Percentiles rank a stretch among this genome's conserved stretches.
Conservation (phyloP, 1,139 yeast species). For the Taiozyma sp. region DNA sequence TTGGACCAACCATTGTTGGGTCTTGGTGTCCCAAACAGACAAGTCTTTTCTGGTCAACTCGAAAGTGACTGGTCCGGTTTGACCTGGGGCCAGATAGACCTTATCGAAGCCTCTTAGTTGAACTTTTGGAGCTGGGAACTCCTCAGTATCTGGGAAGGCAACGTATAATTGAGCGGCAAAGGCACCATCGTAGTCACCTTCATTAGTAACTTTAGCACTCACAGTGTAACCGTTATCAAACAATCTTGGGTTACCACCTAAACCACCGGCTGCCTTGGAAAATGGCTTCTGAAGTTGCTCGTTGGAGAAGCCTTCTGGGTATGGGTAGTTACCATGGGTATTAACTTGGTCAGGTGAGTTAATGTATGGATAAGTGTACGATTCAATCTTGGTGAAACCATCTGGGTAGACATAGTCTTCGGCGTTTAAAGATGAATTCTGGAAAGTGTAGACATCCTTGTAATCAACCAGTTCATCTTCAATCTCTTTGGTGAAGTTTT, state of each 20-base stretch:
- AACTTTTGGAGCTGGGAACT: slow-evolving; percentile 34
- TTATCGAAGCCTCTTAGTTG: slow-evolving; percentile 57
- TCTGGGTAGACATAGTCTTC: slow-evolving; percentile 1
- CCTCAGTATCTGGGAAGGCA: slow-evolving; percentile 39
- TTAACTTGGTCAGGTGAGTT: background rate
- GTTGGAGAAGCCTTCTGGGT: slow-evolving; percentile 36
- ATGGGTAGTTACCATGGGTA: slow-evolving; percentile 37
- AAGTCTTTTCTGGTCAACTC: slow-evolving; percentile 48
- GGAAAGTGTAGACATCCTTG: background rate
- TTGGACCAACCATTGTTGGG: slow-evolving; percentile 56
- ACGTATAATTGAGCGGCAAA: slow-evolving; percentile 54
- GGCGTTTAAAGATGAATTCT: background rate
- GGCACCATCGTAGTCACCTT: slow-evolving; percentile 36
- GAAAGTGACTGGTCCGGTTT: slow-evolving; percentile 35
- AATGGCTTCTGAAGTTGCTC: slow-evolving; percentile 23
- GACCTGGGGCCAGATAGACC: slow-evolving; percentile 40
- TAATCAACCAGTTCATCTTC: background rate
- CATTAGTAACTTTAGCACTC: slow-evolving; percentile 29
- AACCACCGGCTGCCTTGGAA: slow-evolving; percentile 48
- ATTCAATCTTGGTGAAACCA: background rate
- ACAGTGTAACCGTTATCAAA: slow-evolving; percentile 42
- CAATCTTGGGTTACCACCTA: slow-evolving; percentile 43
- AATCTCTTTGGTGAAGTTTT: slow-evolving; percentile 30
- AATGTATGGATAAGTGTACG: slow-evolving; percentile 6
- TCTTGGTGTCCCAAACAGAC: slow-evolving; percentile 50